Evolutionary conservation across 1,139 yeast genomes (phyloP).

Genomic region (Candida sanyaensis): DNA sequence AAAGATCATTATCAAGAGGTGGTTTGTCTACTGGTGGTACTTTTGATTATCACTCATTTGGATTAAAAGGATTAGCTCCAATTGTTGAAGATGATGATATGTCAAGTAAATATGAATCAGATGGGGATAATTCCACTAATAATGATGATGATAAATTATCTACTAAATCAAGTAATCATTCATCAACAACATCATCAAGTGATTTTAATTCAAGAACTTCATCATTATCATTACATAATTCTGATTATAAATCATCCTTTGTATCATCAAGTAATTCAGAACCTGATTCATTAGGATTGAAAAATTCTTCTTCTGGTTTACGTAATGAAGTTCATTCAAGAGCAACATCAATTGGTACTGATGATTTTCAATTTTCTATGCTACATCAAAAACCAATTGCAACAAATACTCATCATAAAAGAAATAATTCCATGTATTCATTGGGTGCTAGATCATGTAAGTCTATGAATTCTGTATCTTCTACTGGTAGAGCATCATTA

Average conservation of each 20-base stretch:
- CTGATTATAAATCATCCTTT: conserved; percentile 34
- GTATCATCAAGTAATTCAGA: conserved; percentile 22
- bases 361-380: conserved; percentile 11
- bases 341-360: conserved; percentile 10
- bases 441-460: conserved; percentile 14
- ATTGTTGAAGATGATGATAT: conserved; percentile 39
- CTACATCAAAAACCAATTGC: conserved; percentile 8
- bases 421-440: conserved; percentile 9
- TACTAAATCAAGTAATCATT: conserved; percentile 12
- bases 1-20: conserved; percentile 15
- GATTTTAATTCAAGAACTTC: conserved; percentile 30
- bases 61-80: conserved; percentile 42
- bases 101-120: conserved; percentile 40
- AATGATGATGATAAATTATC: conserved; percentile 18
- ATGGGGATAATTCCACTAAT: conserved; percentile 18
- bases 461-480: conserved; percentile 16
- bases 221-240: conserved; percentile 43
- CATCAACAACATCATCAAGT: conserved; percentile 2
- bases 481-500: conserved; percentile 30
- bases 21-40: conserved; percentile 14
- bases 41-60: conserved; percentile 33
- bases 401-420: conserved; percentile 5
- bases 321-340: conserved; percentile 8
- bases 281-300: conserved; percentile 4
- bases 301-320: conserved; percentile 7